phyloP scores from a whole-genome alignment of 768 basidiomycete species.

The Leucocoprinus leucothites region DNA sequence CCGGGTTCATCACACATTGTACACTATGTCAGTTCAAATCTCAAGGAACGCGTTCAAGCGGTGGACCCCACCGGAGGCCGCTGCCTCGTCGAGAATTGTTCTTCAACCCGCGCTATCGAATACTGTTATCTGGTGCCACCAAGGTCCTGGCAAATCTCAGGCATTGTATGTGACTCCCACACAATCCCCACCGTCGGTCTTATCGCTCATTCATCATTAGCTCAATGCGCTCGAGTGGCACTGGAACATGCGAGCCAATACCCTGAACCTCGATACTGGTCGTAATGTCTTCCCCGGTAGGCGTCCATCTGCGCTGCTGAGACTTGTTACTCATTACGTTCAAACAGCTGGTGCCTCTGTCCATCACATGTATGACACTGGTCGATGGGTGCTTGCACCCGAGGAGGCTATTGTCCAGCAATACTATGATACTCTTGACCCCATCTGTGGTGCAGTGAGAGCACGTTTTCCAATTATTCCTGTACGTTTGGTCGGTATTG shows the following conservation, averaged over 20 bases:
- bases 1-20: not conserved
- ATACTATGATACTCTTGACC: slow-evolving; percentile 4
- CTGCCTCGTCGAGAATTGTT: slow-evolving; percentile 10
- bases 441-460: not conserved
- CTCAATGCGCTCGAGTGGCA: slow-evolving; percentile 3
- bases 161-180: not conserved
- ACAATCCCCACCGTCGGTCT: not conserved
- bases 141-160: not conserved
- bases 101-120: slow-evolving; percentile 3
- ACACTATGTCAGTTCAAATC: not conserved
- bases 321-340: slow-evolving; percentile 6
- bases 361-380: slow-evolving; percentile 2
- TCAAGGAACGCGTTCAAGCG: slow-evolving; percentile 4
- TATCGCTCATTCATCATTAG: slow-evolving; percentile 1
- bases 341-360: slow-evolving; percentile 4
- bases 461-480: slow-evolving; percentile 5
- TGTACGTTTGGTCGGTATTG: not conserved
- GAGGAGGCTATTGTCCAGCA: slow-evolving; percentile 3
- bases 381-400: slow-evolving; percentile 1
- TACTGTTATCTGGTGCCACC: slow-evolving; percentile 1
- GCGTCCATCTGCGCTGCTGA: not conserved
- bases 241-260: slow-evolving; percentile 10
- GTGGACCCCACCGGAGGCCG: slow-evolving; percentile 8
- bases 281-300: slow-evolving; percentile 11
- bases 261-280: slow-evolving; percentile 13